Evolutionary conservation across 2,329 filamentous ascomycete species (phyloP).

Genomic region (Ophiostoma perfectum): DNA sequence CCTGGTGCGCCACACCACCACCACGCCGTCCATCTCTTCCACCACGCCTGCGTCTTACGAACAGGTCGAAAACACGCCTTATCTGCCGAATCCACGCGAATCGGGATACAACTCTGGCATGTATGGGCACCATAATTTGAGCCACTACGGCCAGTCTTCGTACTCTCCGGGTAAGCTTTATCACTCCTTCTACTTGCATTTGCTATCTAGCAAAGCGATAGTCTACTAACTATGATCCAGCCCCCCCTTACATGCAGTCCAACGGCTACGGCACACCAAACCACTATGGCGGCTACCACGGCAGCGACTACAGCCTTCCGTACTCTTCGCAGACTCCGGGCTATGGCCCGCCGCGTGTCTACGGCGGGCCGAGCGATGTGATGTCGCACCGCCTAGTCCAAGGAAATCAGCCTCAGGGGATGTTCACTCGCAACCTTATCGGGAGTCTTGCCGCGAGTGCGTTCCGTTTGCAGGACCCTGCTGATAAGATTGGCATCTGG

Average conservation of each 20-base stretch:
- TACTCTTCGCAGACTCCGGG: conserved; percentile 23
- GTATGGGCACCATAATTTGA: conserved; percentile 28
- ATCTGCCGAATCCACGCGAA: conserved; percentile 36
- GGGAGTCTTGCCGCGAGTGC: conserved; percentile 87
- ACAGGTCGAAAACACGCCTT: conserved; percentile 40
- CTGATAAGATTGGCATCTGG: conserved; percentile 85
- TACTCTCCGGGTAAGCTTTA: conserved; percentile 26
- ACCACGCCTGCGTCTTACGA: conserved; percentile 75
- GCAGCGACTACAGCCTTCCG: conserved; percentile 26
- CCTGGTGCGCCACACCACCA: conserved; percentile 58
- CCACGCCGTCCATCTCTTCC: conserved; percentile 71
- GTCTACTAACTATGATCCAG: background rate
- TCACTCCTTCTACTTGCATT: background rate
- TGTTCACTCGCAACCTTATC: conserved; percentile 94
- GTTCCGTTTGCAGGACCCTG: conserved; percentile 71
- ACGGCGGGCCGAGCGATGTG: conserved; percentile 32
- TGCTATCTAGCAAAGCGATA: background rate
- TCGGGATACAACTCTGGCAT: conserved; percentile 30
- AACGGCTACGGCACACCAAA: conserved; percentile 34
- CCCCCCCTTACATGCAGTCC: conserved; percentile 24
- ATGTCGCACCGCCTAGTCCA: conserved; percentile 35
- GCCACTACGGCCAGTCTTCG: conserved; percentile 30
- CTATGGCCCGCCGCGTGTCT: conserved; percentile 34
- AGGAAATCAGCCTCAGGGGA: conserved; percentile 59
- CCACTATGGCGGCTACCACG: conserved; percentile 32